Percentiles rank a stretch among this genome's conserved stretches.
phyloP scores from a whole-genome alignment of 169 alveolate species.

The Cystoisospora suis region DNA sequence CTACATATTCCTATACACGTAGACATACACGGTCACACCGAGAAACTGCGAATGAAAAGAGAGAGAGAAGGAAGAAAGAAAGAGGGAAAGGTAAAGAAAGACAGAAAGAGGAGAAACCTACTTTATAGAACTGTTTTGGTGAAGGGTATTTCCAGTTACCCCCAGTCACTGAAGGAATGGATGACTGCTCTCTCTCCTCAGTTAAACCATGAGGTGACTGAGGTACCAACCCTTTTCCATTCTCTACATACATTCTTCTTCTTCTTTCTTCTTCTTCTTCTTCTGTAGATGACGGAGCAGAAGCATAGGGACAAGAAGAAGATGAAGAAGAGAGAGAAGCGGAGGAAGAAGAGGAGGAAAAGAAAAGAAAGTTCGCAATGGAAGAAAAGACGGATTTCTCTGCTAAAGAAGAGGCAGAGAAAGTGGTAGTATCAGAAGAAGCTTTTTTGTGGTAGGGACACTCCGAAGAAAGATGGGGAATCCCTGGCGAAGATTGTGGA shows the following conservation, averaged over 20 bases:
- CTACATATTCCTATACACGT: neutral
- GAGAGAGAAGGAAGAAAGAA: neutral
- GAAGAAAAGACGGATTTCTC: neutral
- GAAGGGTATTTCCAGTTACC: constrained; percentile 65
- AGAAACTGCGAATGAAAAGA: neutral
- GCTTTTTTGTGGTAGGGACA: neutral
- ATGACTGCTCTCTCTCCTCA: constrained; percentile 34
- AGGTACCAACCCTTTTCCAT: neutral
- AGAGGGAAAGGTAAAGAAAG: neutral
- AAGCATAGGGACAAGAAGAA: neutral
- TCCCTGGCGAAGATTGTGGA: neutral
- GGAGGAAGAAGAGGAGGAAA: neutral
- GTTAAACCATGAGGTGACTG: constrained; percentile 17
- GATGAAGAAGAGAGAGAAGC: neutral
- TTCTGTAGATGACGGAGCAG: too few relatives aligned
- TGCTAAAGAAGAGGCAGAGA: neutral
- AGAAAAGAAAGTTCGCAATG: neutral
- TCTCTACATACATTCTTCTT: neutral
- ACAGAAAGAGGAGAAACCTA: neutral
- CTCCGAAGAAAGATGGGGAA: neutral
- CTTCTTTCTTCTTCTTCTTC: neutral
- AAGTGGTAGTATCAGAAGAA: neutral
- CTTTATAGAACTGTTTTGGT: constrained; percentile 43
- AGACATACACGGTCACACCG: neutral
- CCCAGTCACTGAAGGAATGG: constrained; percentile 56